These are phyloP conservation scores for Artomyces pyxidatus DNA, from an alignment of 768 basidiomycete species.

Conservation along the genomic window DNA sequence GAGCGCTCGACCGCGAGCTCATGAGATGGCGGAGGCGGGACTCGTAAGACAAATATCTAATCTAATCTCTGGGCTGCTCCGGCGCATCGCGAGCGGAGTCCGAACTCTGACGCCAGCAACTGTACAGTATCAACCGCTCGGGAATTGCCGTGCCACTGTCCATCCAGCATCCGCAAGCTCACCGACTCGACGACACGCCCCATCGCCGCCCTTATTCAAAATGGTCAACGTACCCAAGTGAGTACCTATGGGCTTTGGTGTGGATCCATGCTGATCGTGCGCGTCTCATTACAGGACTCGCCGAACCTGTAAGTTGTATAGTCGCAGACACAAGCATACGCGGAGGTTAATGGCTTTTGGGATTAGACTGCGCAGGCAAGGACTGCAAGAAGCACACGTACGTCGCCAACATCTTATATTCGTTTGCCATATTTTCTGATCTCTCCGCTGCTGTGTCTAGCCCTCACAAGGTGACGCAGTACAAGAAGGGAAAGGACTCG, in stretches of 20 bases:
- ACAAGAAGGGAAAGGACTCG: conserved; percentile 99
- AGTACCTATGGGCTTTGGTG: conserved; percentile 24
- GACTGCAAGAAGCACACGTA: conserved; percentile 96
- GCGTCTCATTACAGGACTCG: conserved; percentile 58
- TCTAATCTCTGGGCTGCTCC: too few species aligned
- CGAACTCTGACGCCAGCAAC: neutral
- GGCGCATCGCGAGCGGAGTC: neutral
- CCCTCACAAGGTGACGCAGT: conserved; percentile 99
- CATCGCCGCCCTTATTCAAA: conserved; percentile 24
- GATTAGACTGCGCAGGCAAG: conserved; percentile 89
- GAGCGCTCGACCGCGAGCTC: too few species aligned
- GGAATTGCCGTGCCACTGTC: neutral
- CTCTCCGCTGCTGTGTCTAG: conserved; percentile 37
- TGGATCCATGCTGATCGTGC: neutral
- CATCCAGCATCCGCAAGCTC: neutral
- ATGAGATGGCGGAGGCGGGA: too few species aligned
- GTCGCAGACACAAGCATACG: neutral
- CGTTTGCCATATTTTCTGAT: conserved; percentile 2
- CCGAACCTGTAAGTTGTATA: conserved; percentile 77
- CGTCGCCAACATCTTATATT: conserved; percentile 22
- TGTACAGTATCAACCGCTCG: neutral
- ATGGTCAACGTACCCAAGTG: conserved; percentile 98
- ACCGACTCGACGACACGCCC: conserved; percentile 1
- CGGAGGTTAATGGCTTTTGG: conserved; percentile 13
- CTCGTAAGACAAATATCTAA: too few species aligned